Evolutionary conservation across 2,329 filamentous ascomycete genomes (phyloP), one percentile per base, ranked within the genome.

Genomic region (Phyllosticta ampelicida): DNA sequence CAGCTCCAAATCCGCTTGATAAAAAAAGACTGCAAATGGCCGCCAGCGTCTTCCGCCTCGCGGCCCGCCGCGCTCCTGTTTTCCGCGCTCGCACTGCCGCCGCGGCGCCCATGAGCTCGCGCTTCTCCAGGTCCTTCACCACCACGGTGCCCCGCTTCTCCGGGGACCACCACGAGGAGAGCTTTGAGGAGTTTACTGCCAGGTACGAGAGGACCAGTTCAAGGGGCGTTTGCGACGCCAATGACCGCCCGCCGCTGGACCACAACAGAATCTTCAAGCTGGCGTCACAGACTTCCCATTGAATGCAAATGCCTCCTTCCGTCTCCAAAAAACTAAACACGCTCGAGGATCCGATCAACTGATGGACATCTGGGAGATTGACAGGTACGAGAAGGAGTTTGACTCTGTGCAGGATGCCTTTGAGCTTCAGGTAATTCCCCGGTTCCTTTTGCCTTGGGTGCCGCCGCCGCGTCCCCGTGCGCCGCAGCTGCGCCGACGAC

Each of bases 361-460:
- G 51, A 58, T 28, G 48, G 28, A 23, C 63, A 69, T 66, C 57
- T 61, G 53, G 64, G 55, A 62, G 48, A 63, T 60, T 65, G 58
- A 71, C 74, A 99, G 94, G 80, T 99, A 95, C 73, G 94, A 99
- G 84, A 96, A 96, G 85, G 94, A 99, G 80, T 99, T 99, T 73
- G 92, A 99, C 63, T 78, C 79, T 71, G 94, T 99, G 65, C 90
- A 97, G 79, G 94, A 99, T 80, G 92, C 97, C 72, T 99, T 99
- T 77, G 94, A 99, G 86, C 90, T 99, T 72, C 91, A 96, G 90
- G 91, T 96, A 85, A 85, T 72, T 82, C n/a, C 13, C 6, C 6
- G 16, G 36, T 73, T 61, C 51, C 48, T 29, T 51, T 50, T 55
- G 36, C 48, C 52, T 53, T 62, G 50, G 50, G 18, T 53, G 53